phyloP scores from a whole-genome alignment of 2,329 filamentous ascomycete species.

The Neonectria faginata region DNA sequence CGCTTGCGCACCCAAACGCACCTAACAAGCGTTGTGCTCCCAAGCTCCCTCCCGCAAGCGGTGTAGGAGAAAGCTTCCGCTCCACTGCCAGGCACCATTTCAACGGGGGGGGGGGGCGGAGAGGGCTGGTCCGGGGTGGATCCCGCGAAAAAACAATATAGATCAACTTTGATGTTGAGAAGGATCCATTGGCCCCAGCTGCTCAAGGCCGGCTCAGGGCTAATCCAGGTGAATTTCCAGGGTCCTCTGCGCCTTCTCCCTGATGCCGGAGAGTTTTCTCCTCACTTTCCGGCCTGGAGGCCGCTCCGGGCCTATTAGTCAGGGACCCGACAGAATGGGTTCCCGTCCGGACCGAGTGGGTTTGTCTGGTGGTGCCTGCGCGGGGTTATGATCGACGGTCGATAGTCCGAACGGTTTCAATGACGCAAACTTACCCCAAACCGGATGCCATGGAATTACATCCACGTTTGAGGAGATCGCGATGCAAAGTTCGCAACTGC shows the following conservation, averaged over 20 bases:
- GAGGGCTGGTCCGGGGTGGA: slow-evolving; percentile 39
- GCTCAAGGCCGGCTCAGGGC: background rate
- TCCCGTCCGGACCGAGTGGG: slow-evolving; percentile 20
- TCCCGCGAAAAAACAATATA: background rate
- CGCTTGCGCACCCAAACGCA: background rate
- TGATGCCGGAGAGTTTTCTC: slow-evolving; percentile 42
- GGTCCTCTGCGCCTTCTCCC: slow-evolving; percentile 3
- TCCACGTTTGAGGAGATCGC: slow-evolving; percentile 3
- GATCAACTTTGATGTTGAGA: background rate
- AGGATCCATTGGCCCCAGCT: slow-evolving; percentile 17
- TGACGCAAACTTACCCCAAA: slow-evolving; percentile 39
- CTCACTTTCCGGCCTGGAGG: slow-evolving; percentile 17
- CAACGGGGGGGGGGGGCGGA: slow-evolving; percentile 30
- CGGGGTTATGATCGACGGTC: slow-evolving; percentile 35
- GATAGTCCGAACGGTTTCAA: slow-evolving; percentile 35
- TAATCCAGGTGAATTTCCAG: slow-evolving; percentile 22
- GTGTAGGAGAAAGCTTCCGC: slow-evolving; percentile 34
- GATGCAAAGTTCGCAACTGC: background rate
- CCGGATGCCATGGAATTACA: background rate
- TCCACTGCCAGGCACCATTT: slow-evolving; percentile 23
- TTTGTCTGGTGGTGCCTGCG: slow-evolving; percentile 4
- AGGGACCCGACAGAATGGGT: slow-evolving; percentile 28
- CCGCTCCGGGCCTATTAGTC: background rate
- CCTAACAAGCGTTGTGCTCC: slow-evolving; percentile 18
- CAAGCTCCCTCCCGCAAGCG: slow-evolving; percentile 25